Conservation (phyloP, 257 asterid species). For the Salvia rosmarinus region DNA sequence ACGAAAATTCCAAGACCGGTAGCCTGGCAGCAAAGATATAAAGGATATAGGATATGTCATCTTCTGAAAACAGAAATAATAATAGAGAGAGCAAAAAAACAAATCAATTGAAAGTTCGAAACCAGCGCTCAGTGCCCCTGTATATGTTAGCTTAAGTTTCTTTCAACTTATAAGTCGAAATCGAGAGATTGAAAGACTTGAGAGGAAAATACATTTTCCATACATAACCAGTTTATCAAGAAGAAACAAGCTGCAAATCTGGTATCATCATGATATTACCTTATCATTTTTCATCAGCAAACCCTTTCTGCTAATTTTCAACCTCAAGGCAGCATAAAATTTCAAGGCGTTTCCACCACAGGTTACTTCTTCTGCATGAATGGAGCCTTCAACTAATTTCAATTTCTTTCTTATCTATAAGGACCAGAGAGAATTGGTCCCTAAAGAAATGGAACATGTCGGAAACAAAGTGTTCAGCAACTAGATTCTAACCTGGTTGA, state of each 20-base stretch:
- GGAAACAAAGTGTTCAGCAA: conserved; percentile 29
- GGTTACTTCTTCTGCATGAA: conserved; percentile 75
- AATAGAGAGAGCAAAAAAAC: not conserved
- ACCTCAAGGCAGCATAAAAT: conserved; percentile 90
- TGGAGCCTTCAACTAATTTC: conserved; percentile 52
- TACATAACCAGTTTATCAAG: not conserved
- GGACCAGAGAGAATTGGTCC: conserved; percentile 26
- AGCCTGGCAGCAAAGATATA: conserved; percentile 53
- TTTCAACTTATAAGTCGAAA: not conserved
- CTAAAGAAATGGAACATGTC: not conserved
- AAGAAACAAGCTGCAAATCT: not conserved
- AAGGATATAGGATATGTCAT: not conserved
- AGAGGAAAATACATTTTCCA: not conserved
- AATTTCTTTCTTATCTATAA: conserved; percentile 64
- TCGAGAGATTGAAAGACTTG: not conserved
- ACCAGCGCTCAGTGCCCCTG: not conserved
- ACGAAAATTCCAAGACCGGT: conserved; percentile 79
- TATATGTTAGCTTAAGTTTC: not conserved
- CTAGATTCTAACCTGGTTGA: conserved; percentile 74
- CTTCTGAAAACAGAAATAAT: not conserved
- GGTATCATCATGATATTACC: conserved; percentile 46
- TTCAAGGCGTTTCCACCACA: conserved; percentile 96
- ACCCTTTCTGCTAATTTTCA: conserved; percentile 74
- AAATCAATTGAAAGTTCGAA: too few species aligned
- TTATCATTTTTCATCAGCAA: conserved; percentile 63